phyloP scores from a whole-genome alignment of 306 rosid species.

The Pyrus bretschneideri region DNA sequence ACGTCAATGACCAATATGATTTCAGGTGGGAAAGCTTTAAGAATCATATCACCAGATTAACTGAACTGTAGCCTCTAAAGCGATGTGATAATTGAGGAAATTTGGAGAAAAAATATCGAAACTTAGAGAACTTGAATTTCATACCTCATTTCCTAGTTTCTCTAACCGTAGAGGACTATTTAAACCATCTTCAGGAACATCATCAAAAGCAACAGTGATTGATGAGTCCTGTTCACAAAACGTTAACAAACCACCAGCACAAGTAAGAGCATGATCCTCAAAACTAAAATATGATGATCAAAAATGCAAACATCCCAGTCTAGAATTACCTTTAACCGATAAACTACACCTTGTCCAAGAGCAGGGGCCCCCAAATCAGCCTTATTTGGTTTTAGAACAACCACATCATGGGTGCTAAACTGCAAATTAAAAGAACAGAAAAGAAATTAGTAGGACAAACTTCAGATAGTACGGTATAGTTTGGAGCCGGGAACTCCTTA shows the following conservation, averaged over 20 bases:
- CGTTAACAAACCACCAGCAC: slow-evolving; percentile 25
- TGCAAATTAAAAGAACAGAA: slow-evolving; percentile 23
- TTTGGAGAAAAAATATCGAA: not conserved
- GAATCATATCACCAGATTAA: not conserved
- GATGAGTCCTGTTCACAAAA: slow-evolving; percentile 70
- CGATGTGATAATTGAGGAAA: not conserved
- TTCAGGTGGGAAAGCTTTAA: not conserved
- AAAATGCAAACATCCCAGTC: slow-evolving; percentile 4
- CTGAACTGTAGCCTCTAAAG: not conserved
- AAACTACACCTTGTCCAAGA: slow-evolving; percentile 97
- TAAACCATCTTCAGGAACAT: slow-evolving; percentile 94
- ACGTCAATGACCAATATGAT: not conserved
- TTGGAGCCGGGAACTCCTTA: not conserved
- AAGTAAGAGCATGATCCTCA: slow-evolving; percentile 19
- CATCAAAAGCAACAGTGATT: slow-evolving; percentile 90
- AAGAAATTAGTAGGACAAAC: not conserved
- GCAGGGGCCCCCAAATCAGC: slow-evolving; percentile 89
- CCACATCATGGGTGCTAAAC: slow-evolving; percentile 92
- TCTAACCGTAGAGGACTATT: slow-evolving; percentile 78
- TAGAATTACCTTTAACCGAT: slow-evolving; percentile 68
- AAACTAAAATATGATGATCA: slow-evolving; percentile 5
- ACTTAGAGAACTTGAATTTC: not conserved
- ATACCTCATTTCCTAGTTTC: slow-evolving; percentile 93
- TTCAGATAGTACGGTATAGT: not conserved
- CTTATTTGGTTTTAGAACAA: slow-evolving; percentile 84